These are phyloP conservation scores for Diaporthe sp. DNA, from an alignment of 2,329 filamentous ascomycete genomes.

Conservation along the genomic window DNA sequence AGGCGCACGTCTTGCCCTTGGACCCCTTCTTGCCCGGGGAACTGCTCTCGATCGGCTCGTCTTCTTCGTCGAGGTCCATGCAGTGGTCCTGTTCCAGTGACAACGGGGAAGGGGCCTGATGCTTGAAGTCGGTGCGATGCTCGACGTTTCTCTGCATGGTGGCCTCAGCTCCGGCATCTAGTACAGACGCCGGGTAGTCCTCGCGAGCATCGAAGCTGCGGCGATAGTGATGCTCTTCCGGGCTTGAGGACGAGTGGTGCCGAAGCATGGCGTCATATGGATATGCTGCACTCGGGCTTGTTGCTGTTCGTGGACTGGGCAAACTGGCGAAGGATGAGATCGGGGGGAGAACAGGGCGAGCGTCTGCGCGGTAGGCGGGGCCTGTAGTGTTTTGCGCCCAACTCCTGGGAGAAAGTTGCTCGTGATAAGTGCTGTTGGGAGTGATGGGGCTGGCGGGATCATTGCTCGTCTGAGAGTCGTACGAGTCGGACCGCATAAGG, in stretches of 20 bases:
- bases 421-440: slow-evolving; percentile 58
- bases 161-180: slow-evolving; percentile 1
- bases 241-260: slow-evolving; percentile 21
- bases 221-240: slow-evolving; percentile 36
- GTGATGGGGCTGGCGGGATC: slow-evolving; percentile 70
- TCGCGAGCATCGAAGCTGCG: slow-evolving; percentile 24
- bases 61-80: slow-evolving; percentile 58
- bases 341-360: slow-evolving; percentile 34
- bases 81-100: neutral
- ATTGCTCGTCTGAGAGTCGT: slow-evolving; percentile 70
- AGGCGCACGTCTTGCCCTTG: slow-evolving; percentile 38
- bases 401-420: slow-evolving; percentile 15
- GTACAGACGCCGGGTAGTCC: slow-evolving; percentile 21
- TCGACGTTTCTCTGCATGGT: slow-evolving; percentile 14
- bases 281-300: slow-evolving; percentile 25
- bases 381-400: slow-evolving; percentile 39
- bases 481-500: slow-evolving; percentile 72
- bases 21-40: slow-evolving; percentile 34
- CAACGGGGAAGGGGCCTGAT: slow-evolving; percentile 13
- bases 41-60: slow-evolving; percentile 49
- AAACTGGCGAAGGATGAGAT: slow-evolving; percentile 37
- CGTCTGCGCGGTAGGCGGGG: slow-evolving; percentile 42
- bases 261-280: slow-evolving; percentile 32
- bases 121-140: slow-evolving; percentile 16
- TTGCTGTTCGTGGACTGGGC: slow-evolving; percentile 30